Conservation (phyloP, 345 rosid species). For the Salix koriyanagi region DNA sequence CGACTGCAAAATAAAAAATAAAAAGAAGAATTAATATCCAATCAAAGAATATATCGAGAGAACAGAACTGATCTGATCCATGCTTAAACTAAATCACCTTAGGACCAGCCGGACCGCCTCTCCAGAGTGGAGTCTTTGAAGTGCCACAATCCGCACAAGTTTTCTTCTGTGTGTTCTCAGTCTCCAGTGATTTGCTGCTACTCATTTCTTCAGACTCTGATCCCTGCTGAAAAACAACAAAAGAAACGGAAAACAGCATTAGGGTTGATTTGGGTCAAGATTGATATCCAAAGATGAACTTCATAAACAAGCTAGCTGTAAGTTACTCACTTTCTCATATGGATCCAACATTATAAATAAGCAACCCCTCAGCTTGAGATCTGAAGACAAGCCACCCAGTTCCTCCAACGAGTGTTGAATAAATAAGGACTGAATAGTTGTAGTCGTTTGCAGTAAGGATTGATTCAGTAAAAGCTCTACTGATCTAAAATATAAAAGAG, state of each 20-base stretch:
- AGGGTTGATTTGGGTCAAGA: not conserved
- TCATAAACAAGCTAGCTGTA: not conserved
- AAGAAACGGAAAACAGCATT: not conserved
- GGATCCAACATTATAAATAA: constrained; percentile 17
- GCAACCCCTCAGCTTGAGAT: constrained; percentile 8
- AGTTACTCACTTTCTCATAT: constrained; percentile 28
- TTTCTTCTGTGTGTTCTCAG: constrained; percentile 46
- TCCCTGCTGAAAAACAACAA: not conserved
- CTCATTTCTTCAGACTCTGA: constrained; percentile 15
- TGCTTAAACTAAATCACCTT: constrained; percentile 40
- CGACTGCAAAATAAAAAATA: constrained; percentile 44
- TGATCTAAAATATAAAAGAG: not conserved
- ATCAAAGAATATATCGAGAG: not conserved
- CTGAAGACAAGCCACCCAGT: constrained; percentile 9
- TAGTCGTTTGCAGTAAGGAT: not conserved
- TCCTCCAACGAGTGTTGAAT: not conserved
- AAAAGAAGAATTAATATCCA: not conserved
- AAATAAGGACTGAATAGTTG: too few relatives aligned
- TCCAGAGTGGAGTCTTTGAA: constrained; percentile 87
- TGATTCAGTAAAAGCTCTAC: not conserved
- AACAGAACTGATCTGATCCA: not conserved
- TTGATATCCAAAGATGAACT: not conserved
- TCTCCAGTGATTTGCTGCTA: constrained; percentile 15
- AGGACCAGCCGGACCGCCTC: constrained; percentile 98
- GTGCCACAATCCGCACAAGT: constrained; percentile 93